Evolutionary conservation across 257 asterid species (phyloP), one percentile per base, ranked within the genome.

Genomic region (Petrea volubilis): DNA sequence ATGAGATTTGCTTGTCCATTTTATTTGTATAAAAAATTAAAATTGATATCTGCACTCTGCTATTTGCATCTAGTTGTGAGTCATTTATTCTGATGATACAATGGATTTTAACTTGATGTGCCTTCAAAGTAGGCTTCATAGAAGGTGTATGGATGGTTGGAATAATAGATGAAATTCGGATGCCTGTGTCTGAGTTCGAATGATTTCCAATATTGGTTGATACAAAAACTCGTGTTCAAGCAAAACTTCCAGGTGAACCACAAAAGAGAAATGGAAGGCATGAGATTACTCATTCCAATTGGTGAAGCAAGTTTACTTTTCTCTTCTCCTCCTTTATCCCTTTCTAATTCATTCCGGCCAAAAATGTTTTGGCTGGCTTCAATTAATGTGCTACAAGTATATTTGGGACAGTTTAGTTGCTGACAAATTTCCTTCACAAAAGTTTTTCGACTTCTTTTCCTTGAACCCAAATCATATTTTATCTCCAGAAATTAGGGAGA

Each of bases 101-200:
- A 72, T 77, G 73, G 67, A 55, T 68, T 34, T 70, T 27, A 68
- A 67, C 62, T 67, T 73, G 41, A 78, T 83, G 64, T 70, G 25
- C 57, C 44, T 64, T 67, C 92, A 93, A 96, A 84, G 81, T 93
- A 74, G 85, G 96, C 72, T 86, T 84, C 74, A 84, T 78, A 51
- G 86, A 89, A 86, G 97, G 96, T 59, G 86, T 91, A 33, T 93
- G 96, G 97, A 84, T 91, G 87, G 92, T 86, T 33, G 98, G 98
- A 69, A 69, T 91, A 69, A 83, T 93, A 53, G 98, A 93, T 87
- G 97, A 93, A 82, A 70, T 93, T 71, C 87, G 95, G 40, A 85
- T 91, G 94, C 81, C 90, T 40, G 65, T 28, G 63, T 73, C 83
- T 11, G 89, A 79, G 63, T 52, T 79, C 68, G 83, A 81, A 64